These are phyloP conservation scores for Flaveria robusta DNA, from an alignment of 129 eudicot species.

Conservation along the genomic window DNA sequence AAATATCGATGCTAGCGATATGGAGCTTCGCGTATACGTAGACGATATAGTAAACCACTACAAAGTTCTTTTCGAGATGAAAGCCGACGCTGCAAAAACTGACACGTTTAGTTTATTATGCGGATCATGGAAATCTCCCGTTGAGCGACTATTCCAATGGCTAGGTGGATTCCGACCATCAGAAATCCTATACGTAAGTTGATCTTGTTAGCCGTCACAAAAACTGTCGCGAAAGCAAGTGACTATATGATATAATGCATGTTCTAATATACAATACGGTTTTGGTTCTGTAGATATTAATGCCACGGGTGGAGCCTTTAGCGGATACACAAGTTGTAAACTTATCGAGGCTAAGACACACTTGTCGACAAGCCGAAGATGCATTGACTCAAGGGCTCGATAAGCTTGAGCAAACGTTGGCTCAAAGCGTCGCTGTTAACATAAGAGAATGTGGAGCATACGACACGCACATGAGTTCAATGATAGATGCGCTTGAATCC, in stretches of 20 bases:
- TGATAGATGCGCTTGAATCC: constrained; percentile 55
- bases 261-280: not conserved
- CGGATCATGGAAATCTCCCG: constrained; percentile 76
- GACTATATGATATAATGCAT: not conserved
- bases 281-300: constrained; percentile 47
- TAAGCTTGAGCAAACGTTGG: constrained; percentile 71
- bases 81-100: constrained; percentile 71
- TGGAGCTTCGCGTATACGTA: constrained; percentile 52
- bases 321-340: constrained; percentile 53
- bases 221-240: not conserved
- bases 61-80: constrained; percentile 58
- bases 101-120: constrained; percentile 70
- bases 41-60: constrained; percentile 61
- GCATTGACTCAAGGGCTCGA: constrained; percentile 87
- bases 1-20: constrained; percentile 39
- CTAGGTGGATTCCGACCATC: constrained; percentile 89
- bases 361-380: constrained; percentile 91
- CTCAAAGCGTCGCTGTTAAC: constrained; percentile 48
- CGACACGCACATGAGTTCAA: constrained; percentile 44
- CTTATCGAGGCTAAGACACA: constrained; percentile 52
- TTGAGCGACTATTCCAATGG: constrained; percentile 84
- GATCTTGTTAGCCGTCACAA: not conserved
- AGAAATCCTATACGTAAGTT: constrained; percentile 61
- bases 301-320: constrained; percentile 65
- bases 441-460: constrained; percentile 37